These are phyloP conservation scores for Triglochin maritima DNA, from an alignment of 106 monocot species.

Conservation along the genomic window DNA sequence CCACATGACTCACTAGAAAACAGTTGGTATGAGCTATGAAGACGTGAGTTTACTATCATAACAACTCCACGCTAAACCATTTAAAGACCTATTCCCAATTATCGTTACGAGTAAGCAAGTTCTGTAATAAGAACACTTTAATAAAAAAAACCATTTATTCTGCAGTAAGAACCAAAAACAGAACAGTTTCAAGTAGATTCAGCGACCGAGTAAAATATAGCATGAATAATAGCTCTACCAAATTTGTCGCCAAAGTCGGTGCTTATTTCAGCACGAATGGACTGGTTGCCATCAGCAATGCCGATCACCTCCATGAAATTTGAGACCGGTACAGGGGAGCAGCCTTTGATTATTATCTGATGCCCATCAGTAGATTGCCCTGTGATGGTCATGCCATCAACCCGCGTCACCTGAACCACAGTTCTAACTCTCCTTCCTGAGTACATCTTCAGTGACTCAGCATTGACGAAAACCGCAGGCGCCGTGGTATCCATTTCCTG, in stretches of 20 bases:
- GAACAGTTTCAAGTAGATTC: too few species aligned
- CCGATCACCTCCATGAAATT: conserved; percentile 87
- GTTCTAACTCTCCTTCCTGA: conserved; percentile 57
- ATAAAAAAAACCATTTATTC: too few species aligned
- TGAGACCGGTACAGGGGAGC: conserved; percentile 28
- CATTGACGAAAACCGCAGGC: conserved; percentile 76
- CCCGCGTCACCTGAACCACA: conserved; percentile 58
- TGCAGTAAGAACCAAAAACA: too few species aligned
- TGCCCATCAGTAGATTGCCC: conserved; percentile 69
- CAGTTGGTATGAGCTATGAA: too few species aligned
- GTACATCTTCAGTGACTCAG: conserved; percentile 60
- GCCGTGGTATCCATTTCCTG: conserved; percentile 66
- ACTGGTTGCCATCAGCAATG: conserved; percentile 70
- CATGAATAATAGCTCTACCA: conserved; percentile 29
- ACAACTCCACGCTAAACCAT: too few species aligned
- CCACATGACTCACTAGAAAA: too few species aligned
- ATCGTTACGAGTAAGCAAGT: too few species aligned
- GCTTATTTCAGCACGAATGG: conserved; percentile 82
- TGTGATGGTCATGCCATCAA: conserved; percentile 41
- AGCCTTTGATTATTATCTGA: conserved; percentile 55
- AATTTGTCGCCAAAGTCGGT: conserved; percentile 70
- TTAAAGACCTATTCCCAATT: too few species aligned
- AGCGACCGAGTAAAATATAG: too few species aligned
- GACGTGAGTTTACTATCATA: too few species aligned
- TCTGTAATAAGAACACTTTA: too few species aligned